A percentile compares a stretch with the other conserved stretches of the same genome.
Conservation (phyloP, 768 basidiomycete genomes). For the Termitomyces sp. region DNA sequence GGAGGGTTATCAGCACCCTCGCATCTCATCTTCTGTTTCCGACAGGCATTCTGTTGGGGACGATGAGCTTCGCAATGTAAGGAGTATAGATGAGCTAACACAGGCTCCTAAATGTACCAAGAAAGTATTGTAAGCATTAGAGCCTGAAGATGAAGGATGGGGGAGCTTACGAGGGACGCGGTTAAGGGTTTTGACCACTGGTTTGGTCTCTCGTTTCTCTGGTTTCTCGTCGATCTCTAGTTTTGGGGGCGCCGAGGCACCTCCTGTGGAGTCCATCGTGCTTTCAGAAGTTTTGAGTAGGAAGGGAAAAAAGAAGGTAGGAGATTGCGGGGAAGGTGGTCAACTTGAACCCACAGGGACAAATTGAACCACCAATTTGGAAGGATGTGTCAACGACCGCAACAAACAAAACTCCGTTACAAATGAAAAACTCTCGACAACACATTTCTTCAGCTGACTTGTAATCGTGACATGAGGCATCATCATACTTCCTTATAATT, state of each 20-base stretch:
- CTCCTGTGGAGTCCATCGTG: slow-evolving; percentile 33
- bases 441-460: neutral
- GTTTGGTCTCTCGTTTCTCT: slow-evolving; percentile 68
- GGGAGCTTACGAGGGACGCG: slow-evolving; percentile 75
- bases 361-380: slow-evolving; percentile 22
- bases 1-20: slow-evolving; percentile 96
- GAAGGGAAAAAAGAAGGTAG: slow-evolving; percentile 11
- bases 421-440: neutral
- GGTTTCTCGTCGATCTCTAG: slow-evolving; percentile 54
- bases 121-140: slow-evolving; percentile 12
- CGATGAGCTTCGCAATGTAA: slow-evolving; percentile 10
- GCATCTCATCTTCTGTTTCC: slow-evolving; percentile 97
- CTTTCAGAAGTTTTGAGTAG: slow-evolving; percentile 12
- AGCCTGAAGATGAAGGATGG: slow-evolving; percentile 13
- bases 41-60: slow-evolving; percentile 76
- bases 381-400: slow-evolving; percentile 7
- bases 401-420: slow-evolving; percentile 13
- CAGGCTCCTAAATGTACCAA: slow-evolving; percentile 61
- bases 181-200: slow-evolving; percentile 75
- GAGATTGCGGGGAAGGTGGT: slow-evolving; percentile 16
- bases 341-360: slow-evolving; percentile 16
- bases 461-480: neutral
- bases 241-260: slow-evolving; percentile 46
- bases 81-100: slow-evolving; percentile 37
- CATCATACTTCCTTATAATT: neutral